Evolutionary conservation across 345 rosid species (phyloP), one percentile per base, ranked within the genome.

Genomic region (Brassica rapa): DNA sequence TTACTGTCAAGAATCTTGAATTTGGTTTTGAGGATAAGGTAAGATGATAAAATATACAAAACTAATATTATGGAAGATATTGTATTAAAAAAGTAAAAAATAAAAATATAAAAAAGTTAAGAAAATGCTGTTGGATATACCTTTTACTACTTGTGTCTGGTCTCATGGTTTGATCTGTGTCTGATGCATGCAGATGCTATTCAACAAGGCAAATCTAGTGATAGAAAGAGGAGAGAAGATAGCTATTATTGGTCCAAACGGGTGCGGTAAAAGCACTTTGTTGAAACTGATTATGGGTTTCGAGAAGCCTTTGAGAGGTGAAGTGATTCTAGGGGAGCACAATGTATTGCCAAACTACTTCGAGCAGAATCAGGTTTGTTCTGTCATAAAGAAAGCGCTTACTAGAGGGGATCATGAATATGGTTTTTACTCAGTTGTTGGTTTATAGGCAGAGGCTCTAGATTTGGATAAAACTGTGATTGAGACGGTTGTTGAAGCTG

Each of bases 281-380:
- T 79, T 94, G 83, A 94, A 90, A 68, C 80, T 94, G 72, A 86
- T 94, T 63, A 88, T 90, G 94, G 97, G 87, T 37, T 66, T 64
- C 49, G 90, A 84, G 87, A 91, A 92, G 86, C 89, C 93, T 70
- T 61, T 9, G 3, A 82, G 74, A 33, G 98, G 97, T 59, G 91
- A 89, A 82, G 87, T 94, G 72, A 30, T 86, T 70, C 93, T 88
- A 1, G 97, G 97, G 62, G 97, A 92, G 75, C 95, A 94, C 86
- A 94, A 91, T 80, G 95, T 94, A 39, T 79, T 94, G 19, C 98
- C 95, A 70, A 94, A 94, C 87, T 94, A 94, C 85, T 94, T 94
- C 79, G 98, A 94, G 83, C 98, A 94, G 86, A 94, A 94, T 80
- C 98, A 94, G 95, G 98, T 90, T 3, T 66, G 86, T 71, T 41